Evolutionary conservation across 2,329 filamentous ascomycete genomes (phyloP), one percentile per base, ranked within the genome.

Genomic region (Ophiostoma novo-ulmi): DNA sequence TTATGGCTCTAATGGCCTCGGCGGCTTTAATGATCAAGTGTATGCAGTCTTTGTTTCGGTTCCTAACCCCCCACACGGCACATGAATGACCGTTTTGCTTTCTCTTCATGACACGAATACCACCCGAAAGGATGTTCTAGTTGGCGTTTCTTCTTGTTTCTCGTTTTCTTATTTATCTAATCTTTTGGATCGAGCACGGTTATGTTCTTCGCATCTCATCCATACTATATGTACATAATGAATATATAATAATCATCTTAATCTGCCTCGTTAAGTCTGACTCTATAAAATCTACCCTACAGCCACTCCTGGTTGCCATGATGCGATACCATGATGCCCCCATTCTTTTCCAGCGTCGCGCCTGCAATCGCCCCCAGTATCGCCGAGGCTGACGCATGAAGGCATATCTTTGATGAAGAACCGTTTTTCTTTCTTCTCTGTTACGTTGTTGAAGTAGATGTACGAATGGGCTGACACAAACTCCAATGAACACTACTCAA

Each of bases 211-310:
- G n/a, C 14, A 26, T 5, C 52, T 26, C 20, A 13, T 36, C 11
- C 61, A 64, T 20, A 31, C 38, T 36, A 36, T 3, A 8, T 38
- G 61, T 64, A 64, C 31, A 67, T 67, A 41, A 39, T 66, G 39
- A 41, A 67, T 41, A 38, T 41, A 67, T 22, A 11, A 39, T 31
- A 22, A 31, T 31, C 11, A 64, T 22, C 36, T 66, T 20, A 20
- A 0, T 86, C 86, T 0, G 86, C 86, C 39, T 14, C 20, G 44
- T 17, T 3, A 2, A 13, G 20, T 20, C 44, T 26, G 1, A 31
- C 31, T 31, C 31, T 31, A 31, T 31, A 31, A 31, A 3, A 31
- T 31, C 3, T 31, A 31, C 31, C 52, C n/a, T 58, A 58, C 52
- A 58, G 13, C 52, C 52, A 58, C n/a, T 58, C 11, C n/a, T 58